Base-by-base conservation (phyloP, 2,329 filamentous ascomycete genomes). In the Didymella pinodella region DNA sequence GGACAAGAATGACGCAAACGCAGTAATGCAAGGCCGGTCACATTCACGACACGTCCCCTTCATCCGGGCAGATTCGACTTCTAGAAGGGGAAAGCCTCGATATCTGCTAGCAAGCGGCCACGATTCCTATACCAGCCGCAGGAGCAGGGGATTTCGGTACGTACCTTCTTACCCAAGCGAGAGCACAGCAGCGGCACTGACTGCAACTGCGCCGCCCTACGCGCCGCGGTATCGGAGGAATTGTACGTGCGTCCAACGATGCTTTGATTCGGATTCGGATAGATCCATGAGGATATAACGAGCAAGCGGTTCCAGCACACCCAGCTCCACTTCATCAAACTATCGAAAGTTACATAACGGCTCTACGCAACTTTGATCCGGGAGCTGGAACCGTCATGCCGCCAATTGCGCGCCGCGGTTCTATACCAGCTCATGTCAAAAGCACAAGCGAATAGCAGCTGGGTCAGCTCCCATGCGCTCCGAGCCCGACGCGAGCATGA, bases 1-100 rank as follows among this genome's bases (percentile, higher is more conserved):
- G 41, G n/a, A 11, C 31, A 14, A 43, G 45, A 48, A 51, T 47
- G 56, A 51, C 56, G 50, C 50, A 53, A 50, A 59, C 40, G 34
- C 47, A 43, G 41, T 54, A 51, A 54, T 54, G 46, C 56, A 54
- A 22, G 54, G 26, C 18, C 12, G 2, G 47, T 64, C 61, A 60
- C 56, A 55, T 31, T 59, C 57, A 48, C 46, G 41, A 64, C 61
- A 64, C 57, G 29, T 65, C 64, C 66, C 66, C 65, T 60, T 64
- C 66, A 66, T 65, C 66, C 67, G 65, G 51, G 14, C 54, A 28
- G 32, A 41, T 31, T 34, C 28, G 22, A 29, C 7, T 12, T 46
- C 31, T 22, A n/a, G 22, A 50, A 50, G 12, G 46, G 46, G 46
- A 54, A 43, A 50, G 34, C 20, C 40, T 50, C 41, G 32, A 41